Base-by-base conservation (phyloP, 2,329 filamentous ascomycete species). In the Atkinsonella hypoxylon region DNA sequence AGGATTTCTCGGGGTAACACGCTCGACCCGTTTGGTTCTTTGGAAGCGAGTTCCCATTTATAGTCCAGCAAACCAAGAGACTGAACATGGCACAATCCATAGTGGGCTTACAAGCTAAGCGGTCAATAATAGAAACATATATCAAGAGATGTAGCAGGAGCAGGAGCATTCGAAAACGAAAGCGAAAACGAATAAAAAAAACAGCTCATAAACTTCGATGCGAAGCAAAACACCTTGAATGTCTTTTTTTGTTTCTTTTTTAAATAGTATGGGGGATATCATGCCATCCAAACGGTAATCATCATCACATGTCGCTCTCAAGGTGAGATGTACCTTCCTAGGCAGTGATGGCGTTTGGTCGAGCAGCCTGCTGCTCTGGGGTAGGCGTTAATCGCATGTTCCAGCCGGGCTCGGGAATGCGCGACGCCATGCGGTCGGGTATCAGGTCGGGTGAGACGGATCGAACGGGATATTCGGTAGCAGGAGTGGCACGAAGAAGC, bases 381-480 rank as follows among this genome's bases (percentile, higher is more conserved):
- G 70, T 73, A 2, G 74, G 74, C 8, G 74, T 77, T 54, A 76
- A 57, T 26, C 74, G 66, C 50, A 65, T 61, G 57, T 61, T 66
- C 40, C 76, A 63, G 17, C 64, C 65, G 10, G 74, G 71, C 51
- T 76, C 74, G 10, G 72, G 70, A 40, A 80, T 74, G 49, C 78
- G 74, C 51, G 77, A 75, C 7, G 75, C 76, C 78, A 81, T 82
- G 49, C 78, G 72, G 59, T 83, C 80, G 12, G 78, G 79, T n/a
- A 82, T 62, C 45, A 83, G 66, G 45, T 83, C 80, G 0, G 77
- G 77, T 3, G 78, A 81, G 26, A 74, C 70, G 20, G 76, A 78
- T 39, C 78, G 70, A 32, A 79, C 58, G 4, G 74, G 74, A 56
- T 77, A 78, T 58, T 80, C 77, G 5, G 70, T 72, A 2, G 75